Evolutionary conservation across 768 basidiomycete genomes (phyloP), one percentile per base, ranked within the genome.

Genomic region (Mycena haematopus): DNA sequence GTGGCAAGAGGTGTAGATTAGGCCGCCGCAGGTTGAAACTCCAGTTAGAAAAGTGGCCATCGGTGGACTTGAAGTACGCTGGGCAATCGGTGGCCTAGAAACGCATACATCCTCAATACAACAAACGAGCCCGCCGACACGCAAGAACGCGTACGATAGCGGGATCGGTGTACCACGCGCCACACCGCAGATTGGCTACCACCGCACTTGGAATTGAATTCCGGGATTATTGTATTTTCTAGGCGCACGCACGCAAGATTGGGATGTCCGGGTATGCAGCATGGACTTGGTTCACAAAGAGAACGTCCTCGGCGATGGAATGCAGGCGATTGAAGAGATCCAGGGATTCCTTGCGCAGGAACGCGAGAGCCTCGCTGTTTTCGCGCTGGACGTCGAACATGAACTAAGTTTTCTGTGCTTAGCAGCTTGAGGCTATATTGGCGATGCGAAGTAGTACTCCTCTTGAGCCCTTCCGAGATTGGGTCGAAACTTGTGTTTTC

Each of bases 11-110:
- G 57, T 92, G 90, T 21, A 97, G 78, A 70, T 98, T 98, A 0
- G 95, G 86, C 21, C 96, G 80, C 27, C 92, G 82, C 9, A 96
- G 77, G 69, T 88, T 93, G 77, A 96, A 95, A 69, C 82, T 80
- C 93, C 94, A 96, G 71, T 91, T 90, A 47, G 85, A 83, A 62
- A 83, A 88, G 69, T 96, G 94, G 0, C 94, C 95, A 68, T 96
- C 93, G 0, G 92, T 95, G 0, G 93, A 94, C 70, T 96, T 96
- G 83, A 92, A 98, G 78, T 94, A 98, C 17, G 87, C 93, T 14
- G 82, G 79, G 6, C 76, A 66, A 42, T 75, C 63, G 22, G 72
- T 74, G 10, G 78, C 71, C 74, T 79, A 55, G 22, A 38, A 42
- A 42, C 14, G 24, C 21, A 8, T 31, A 31, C 9, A 9, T 5